Conservation (phyloP, 371 early-diverging fungal species). For the Cokeromyces recurvatus region DNA sequence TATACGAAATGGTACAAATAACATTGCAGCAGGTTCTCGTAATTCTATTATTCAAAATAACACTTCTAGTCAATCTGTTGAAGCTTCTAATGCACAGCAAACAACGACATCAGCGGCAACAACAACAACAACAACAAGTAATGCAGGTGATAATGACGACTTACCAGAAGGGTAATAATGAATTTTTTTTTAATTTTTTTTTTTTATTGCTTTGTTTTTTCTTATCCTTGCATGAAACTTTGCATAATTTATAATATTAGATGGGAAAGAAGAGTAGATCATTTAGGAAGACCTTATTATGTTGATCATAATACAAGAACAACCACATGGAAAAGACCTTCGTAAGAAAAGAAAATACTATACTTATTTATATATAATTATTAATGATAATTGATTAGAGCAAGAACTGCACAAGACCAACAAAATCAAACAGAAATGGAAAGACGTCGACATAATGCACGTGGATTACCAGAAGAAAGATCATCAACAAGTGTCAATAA, state of each 20-base stretch:
- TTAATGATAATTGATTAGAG: conserved; percentile 9
- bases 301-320: conserved; percentile 69
- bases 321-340: conserved; percentile 71
- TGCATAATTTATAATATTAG: conserved; percentile 28
- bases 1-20: conserved; percentile 38
- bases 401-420: conserved; percentile 47
- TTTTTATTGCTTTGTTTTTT: background rate
- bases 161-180: conserved; percentile 64
- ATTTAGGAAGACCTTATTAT: conserved; percentile 65
- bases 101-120: conserved; percentile 6
- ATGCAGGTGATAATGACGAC: conserved; percentile 41
- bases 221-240: background rate
- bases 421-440: conserved; percentile 65
- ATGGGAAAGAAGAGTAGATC: conserved; percentile 71
- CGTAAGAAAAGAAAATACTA: conserved; percentile 17
- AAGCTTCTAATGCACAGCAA: conserved; percentile 13
- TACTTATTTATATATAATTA: too few relatives aligned
- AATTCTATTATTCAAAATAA: background rate
- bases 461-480: conserved; percentile 70
- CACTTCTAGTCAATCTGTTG: conserved; percentile 17
- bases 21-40: conserved; percentile 26
- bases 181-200: background rate
- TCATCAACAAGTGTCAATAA: conserved; percentile 8
- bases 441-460: conserved; percentile 72
- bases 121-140: background rate